These are phyloP conservation scores for Agrostemma githago DNA, from an alignment of 148 eudicot species.

Conservation along the genomic window DNA sequence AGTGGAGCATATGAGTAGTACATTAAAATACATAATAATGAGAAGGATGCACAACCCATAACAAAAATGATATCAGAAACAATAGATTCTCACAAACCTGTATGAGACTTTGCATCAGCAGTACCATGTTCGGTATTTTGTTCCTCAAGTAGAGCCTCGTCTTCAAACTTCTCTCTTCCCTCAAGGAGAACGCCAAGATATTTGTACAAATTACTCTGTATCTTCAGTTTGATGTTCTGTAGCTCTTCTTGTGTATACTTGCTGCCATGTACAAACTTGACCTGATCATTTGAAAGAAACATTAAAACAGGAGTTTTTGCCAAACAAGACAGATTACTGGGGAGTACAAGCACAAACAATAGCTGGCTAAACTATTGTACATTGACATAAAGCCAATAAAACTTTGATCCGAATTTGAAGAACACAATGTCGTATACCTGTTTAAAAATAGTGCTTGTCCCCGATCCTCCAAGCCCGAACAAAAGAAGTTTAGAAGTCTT, in stretches of 20 bases:
- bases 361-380: too few relatives aligned
- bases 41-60: background rate
- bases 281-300: constrained; percentile 44
- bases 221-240: constrained; percentile 81
- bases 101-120: background rate
- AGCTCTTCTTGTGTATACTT: constrained; percentile 66
- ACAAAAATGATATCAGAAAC: background rate
- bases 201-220: constrained; percentile 87
- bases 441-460: constrained; percentile 95
- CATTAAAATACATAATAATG: background rate
- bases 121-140: constrained; percentile 26
- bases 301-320: constrained; percentile 8
- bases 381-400: too few relatives aligned
- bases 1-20: background rate
- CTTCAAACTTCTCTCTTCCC: constrained; percentile 90
- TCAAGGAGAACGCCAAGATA: constrained; percentile 88
- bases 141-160: constrained; percentile 45
- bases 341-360: too few relatives aligned
- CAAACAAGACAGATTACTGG: background rate
- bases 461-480: constrained; percentile 75
- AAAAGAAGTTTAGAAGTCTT: constrained; percentile 70
- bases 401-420: background rate
- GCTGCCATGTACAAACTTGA: constrained; percentile 74
- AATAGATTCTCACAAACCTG: constrained; percentile 32
- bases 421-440: constrained; percentile 41